Percentiles rank a stretch among this genome's conserved stretches.
phyloP scores from a whole-genome alignment of 306 rosid genomes.

The Cicer judaicum region DNA sequence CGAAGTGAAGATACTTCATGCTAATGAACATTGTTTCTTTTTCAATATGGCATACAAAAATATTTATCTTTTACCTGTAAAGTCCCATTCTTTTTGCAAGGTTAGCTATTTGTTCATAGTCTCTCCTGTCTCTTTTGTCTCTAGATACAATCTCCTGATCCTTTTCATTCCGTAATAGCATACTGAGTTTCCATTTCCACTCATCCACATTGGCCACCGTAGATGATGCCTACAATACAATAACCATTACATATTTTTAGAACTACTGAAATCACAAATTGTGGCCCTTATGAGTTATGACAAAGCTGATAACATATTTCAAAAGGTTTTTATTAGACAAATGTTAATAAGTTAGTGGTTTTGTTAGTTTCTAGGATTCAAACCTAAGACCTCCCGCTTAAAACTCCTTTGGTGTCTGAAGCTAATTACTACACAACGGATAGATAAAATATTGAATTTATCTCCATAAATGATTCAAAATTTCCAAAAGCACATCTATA shows the following conservation, averaged over 20 bases:
- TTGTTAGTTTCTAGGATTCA: too few relatives aligned
- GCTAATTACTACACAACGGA: background rate
- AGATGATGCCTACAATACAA: conserved; percentile 75
- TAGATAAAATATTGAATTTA: background rate
- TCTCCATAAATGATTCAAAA: conserved; percentile 25
- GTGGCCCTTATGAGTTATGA: background rate
- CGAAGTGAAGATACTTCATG: conserved; percentile 10
- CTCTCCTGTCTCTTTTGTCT: conserved; percentile 90
- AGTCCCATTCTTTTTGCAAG: conserved; percentile 95
- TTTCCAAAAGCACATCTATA: conserved; percentile 10
- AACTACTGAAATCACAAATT: conserved; percentile 22
- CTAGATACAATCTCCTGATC: conserved; percentile 90
- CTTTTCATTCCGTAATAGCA: conserved; percentile 79
- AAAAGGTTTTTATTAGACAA: background rate
- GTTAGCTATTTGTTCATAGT: conserved; percentile 91
- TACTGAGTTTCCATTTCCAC: conserved; percentile 98
- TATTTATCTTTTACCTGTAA: conserved; percentile 58
- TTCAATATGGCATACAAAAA: conserved; percentile 16
- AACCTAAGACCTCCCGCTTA: too few relatives aligned
- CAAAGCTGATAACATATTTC: conserved; percentile 17
- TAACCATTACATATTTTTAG: conserved; percentile 40
- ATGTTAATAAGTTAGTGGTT: too few relatives aligned
- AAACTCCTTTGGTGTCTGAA: too few relatives aligned
- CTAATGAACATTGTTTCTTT: conserved; percentile 10
- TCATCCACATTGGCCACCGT: conserved; percentile 94